These are phyloP conservation scores for Fusarium decemcellulare DNA, from an alignment of 2,329 filamentous ascomycete species.

Conservation along the genomic window DNA sequence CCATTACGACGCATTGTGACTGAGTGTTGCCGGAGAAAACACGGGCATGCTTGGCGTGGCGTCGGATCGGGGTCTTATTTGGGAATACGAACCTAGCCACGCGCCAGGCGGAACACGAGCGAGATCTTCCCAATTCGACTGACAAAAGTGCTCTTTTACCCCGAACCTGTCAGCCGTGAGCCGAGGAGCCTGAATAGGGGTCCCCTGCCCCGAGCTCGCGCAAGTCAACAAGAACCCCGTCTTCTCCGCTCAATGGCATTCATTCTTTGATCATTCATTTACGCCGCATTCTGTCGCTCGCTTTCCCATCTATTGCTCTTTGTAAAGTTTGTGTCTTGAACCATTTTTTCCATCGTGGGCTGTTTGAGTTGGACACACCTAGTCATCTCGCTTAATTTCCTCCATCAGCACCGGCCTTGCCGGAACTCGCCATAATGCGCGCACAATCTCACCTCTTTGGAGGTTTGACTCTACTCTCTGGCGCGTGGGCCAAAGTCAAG, in stretches of 20 bases:
- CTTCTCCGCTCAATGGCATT: constrained; percentile 1
- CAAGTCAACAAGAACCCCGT: constrained; percentile 5
- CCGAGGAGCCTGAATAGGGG: constrained; percentile 7
- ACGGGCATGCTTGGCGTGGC: background rate
- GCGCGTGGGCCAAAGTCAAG: constrained; percentile 23
- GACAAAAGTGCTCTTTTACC: background rate
- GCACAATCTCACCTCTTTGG: constrained; percentile 11
- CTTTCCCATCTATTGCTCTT: background rate
- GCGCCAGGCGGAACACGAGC: constrained; percentile 2
- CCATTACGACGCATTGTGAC: background rate
- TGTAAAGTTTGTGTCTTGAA: no score
- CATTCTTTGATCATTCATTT: constrained; percentile 1
- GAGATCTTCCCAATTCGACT: background rate
- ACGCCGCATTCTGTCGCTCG: background rate
- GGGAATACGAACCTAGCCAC: constrained; percentile 15
- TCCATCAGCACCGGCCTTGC: background rate
- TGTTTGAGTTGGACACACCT: background rate
- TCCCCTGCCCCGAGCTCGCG: background rate
- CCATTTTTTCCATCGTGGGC: background rate
- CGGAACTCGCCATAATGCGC: constrained; percentile 12
- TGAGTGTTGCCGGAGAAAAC: background rate
- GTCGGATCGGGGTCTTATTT: background rate
- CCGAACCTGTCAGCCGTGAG: constrained; percentile 3
- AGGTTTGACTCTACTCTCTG: constrained; percentile 14
- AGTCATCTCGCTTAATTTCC: background rate